Conservation (phyloP, 2,329 filamentous ascomycete genomes). For the Talaromyces piceae region DNA sequence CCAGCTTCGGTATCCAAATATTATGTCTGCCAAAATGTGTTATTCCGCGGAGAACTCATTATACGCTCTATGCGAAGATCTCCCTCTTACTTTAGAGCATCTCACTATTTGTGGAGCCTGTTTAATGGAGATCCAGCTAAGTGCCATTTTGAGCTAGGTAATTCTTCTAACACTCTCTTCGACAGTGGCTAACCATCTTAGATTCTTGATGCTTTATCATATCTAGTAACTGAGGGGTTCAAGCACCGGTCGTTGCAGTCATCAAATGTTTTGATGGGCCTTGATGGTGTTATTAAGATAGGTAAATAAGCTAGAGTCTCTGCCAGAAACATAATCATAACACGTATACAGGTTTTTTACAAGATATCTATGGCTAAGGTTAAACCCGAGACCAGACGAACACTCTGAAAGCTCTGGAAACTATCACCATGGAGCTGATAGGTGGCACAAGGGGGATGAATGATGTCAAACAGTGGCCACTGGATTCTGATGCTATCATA, state of each 20-base stretch:
- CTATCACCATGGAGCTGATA: slow-evolving; percentile 25
- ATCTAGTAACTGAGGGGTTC: slow-evolving; percentile 9
- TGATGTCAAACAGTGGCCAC: slow-evolving; percentile 14
- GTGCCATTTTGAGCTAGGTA: slow-evolving; percentile 12
- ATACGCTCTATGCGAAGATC: slow-evolving; percentile 7
- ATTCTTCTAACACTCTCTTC: not conserved
- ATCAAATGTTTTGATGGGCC: slow-evolving; percentile 16
- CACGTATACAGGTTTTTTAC: slow-evolving; percentile 2
- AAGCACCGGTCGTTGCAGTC: slow-evolving; percentile 15
- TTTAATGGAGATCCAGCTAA: slow-evolving; percentile 10
- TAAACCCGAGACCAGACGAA: not conserved
- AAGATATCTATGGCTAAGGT: slow-evolving; percentile 1
- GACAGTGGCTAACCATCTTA: slow-evolving; percentile 5
- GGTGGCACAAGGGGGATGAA: slow-evolving; percentile 23
- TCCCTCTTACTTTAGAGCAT: slow-evolving; percentile 10
- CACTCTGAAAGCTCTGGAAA: slow-evolving; percentile 15
- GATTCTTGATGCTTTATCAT: slow-evolving; percentile 14
- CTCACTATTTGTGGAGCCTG: slow-evolving; percentile 9
- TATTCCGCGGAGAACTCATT: slow-evolving; percentile 2
- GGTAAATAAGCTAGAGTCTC: slow-evolving; percentile 7
- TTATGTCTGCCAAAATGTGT: slow-evolving; percentile 5
- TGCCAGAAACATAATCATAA: slow-evolving; percentile 3
- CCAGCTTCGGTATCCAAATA: slow-evolving; percentile 8
- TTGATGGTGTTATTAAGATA: slow-evolving; percentile 16
- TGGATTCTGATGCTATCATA: slow-evolving; percentile 4